Conservation (phyloP, 768 basidiomycete species). For the Tylopilus cervinicoccineus region DNA sequence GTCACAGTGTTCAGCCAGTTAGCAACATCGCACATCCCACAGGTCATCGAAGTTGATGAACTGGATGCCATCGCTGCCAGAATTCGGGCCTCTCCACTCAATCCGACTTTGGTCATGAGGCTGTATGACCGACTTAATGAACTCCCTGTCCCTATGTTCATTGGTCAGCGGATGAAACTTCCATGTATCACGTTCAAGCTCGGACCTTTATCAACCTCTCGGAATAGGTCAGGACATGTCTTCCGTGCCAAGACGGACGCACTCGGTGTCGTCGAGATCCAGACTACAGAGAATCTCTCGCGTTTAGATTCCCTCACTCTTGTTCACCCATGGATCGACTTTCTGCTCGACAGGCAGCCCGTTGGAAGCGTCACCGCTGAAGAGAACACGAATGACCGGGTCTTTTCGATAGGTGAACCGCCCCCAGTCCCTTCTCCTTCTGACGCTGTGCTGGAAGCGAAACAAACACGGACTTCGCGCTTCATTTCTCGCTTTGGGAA, state of each 20-base stretch:
- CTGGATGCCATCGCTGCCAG: neutral
- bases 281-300: neutral
- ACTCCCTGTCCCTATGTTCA: neutral
- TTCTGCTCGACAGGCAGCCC: neutral
- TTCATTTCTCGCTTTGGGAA: neutral
- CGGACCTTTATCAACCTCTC: neutral
- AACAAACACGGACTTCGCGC: neutral
- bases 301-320: neutral
- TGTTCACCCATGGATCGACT: neutral
- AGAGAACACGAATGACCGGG: no score
- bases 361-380: neutral
- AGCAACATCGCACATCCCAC: neutral
- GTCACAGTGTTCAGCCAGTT: neutral
- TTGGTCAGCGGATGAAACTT: neutral
- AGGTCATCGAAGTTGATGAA: neutral
- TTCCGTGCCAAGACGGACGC: neutral
- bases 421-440: neutral
- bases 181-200: neutral
- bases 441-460: no score
- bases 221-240: neutral
- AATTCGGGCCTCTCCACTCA: neutral
- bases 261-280: neutral
- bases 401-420: no score
- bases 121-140: neutral
- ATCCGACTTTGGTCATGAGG: neutral